Conservation (phyloP, 495 filamentous ascomycete species). For the Penicillium fimorum region DNA sequence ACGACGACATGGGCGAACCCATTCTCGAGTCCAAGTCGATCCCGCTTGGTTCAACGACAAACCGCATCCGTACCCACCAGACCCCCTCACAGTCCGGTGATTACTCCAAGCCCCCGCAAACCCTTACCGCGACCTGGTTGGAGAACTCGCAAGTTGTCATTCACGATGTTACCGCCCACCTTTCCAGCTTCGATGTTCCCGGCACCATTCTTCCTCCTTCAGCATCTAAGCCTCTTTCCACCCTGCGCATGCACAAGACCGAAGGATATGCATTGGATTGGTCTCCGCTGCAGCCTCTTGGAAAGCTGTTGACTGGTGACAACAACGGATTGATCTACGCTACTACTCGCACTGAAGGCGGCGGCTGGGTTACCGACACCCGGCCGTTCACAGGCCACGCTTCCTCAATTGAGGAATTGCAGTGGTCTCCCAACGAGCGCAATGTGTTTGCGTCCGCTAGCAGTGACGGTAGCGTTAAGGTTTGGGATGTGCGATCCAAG, state of each 20-base stretch:
- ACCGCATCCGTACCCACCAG: constrained; percentile 85
- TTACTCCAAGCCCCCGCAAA: constrained; percentile 67
- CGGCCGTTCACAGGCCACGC: constrained; percentile 78
- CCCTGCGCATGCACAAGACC: constrained; percentile 83
- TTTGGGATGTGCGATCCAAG: constrained; percentile 93
- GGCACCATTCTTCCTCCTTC: constrained; percentile 75
- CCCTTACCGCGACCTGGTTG: constrained; percentile 85
- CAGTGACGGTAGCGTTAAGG: constrained; percentile 88
- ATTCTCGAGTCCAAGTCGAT: constrained; percentile 92
- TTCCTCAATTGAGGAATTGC: constrained; percentile 87
- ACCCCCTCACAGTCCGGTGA: constrained; percentile 60
- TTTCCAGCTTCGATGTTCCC: constrained; percentile 82
- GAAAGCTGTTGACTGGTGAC: constrained; percentile 90
- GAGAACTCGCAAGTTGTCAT: constrained; percentile 86
- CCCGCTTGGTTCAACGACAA: constrained; percentile 79
- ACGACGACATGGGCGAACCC: constrained; percentile 79
- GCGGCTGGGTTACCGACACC: constrained; percentile 80
- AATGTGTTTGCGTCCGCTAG: constrained; percentile 92
- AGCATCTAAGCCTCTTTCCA: constrained; percentile 80
- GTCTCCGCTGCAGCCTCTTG: constrained; percentile 72
- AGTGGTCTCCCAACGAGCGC: constrained; percentile 90
- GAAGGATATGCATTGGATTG: constrained; percentile 96
- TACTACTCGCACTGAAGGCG: constrained; percentile 80
- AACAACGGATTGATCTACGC: constrained; percentile 84
- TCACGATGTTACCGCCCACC: constrained; percentile 87